Evolutionary conservation across 257 asterid species (phyloP), one percentile per base, ranked within the genome.

Genomic region (Rhazya stricta): DNA sequence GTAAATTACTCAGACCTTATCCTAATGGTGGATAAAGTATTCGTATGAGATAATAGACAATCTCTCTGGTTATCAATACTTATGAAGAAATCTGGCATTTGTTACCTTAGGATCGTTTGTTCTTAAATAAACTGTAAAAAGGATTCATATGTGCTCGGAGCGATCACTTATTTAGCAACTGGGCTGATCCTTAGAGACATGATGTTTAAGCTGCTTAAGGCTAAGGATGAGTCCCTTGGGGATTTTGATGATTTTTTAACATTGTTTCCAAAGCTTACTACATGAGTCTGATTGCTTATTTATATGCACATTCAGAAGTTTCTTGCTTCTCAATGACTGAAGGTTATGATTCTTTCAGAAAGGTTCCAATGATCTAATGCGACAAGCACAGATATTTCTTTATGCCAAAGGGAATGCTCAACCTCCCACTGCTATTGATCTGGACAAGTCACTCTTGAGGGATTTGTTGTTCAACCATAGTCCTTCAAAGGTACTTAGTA

Each of bases 391-490:
- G 79, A 79, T 89, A 79, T 95, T 95, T 80, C 46, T 84, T 12
- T 92, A 95, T 80, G 97, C 99, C 41, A 92, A 89, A 69, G 99
- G 99, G 77, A 92, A 84, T 46, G 53, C 82, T 73, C 86, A 83
- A 79, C 83, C 97, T 62, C 99, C 99, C 79, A 92, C 99, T 42
- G 94, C 98, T 70, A 91, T 95, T 72, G 96, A 92, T 78, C 81
- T 91, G 58, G 89, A 95, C 81, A 95, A 93, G 81, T 83, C 94
- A 37, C 87, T 95, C 56, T 68, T 89, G 78, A 91, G 78, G 86
- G 97, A 95, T 81, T 81, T 95, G 79, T 79, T 95, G 69, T 95
- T 95, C 85, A 95, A 95, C 89, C 96, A 91, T 75, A 92, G 96
- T 74, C 97, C 99, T 45, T 45, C 93, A 73, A 95, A 95, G 98